phyloP scores from a whole-genome alignment of 140 eudicot genomes.

The Stevia rebaudiana region DNA sequence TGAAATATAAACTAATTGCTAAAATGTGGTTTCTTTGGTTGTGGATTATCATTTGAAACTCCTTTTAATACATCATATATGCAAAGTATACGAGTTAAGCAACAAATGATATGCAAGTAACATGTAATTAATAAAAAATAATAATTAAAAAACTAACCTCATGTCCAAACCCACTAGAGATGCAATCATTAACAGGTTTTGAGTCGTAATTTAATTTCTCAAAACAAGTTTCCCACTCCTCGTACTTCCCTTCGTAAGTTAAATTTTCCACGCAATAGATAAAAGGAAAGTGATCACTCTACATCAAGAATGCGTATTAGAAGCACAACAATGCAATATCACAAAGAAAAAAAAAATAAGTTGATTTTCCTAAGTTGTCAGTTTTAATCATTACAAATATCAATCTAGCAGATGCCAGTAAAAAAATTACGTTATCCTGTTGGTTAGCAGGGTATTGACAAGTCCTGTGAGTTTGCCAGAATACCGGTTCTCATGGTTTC shows the following conservation, averaged over 20 bases:
- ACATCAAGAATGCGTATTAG: slow-evolving; percentile 26
- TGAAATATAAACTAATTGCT: neutral
- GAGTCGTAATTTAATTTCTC: slow-evolving; percentile 59
- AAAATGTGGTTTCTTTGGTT: neutral
- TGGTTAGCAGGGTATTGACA: no score
- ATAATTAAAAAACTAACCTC: slow-evolving; percentile 69
- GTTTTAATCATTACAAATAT: neutral
- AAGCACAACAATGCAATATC: slow-evolving; percentile 1
- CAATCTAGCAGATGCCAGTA: no score
- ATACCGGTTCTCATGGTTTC: neutral
- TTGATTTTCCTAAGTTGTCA: neutral
- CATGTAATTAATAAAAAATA: slow-evolving; percentile 1
- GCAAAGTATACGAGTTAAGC: neutral
- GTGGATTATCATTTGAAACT: slow-evolving; percentile 1
- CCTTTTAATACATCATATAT: neutral
- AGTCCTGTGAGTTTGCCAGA: neutral
- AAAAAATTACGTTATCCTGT: no score
- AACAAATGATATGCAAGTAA: neutral
- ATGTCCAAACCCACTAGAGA: slow-evolving; percentile 44
- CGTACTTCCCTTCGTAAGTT: slow-evolving; percentile 37
- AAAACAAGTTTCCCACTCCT: slow-evolving; percentile 81
- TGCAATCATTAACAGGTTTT: slow-evolving; percentile 57
- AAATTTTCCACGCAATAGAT: slow-evolving; percentile 69
- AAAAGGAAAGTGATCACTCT: slow-evolving; percentile 79
- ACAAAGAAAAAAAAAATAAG: neutral